A percentile compares a stretch with the other conserved stretches of the same genome.
These are phyloP conservation scores for Zostera marina DNA, from an alignment of 116 monocot species.

Conservation along the genomic window DNA sequence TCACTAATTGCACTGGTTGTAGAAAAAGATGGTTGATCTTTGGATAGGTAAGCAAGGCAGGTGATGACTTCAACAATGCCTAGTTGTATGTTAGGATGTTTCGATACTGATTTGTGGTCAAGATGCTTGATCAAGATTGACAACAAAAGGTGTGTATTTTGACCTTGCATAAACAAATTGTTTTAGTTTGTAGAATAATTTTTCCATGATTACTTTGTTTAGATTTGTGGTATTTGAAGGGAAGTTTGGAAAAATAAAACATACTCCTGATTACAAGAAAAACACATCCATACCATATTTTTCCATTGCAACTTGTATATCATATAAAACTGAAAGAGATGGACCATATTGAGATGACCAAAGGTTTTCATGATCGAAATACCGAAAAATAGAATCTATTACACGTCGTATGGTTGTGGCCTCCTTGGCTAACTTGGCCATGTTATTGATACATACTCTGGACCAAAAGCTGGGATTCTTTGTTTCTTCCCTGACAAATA, in stretches of 20 bases:
- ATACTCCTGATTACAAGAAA: background rate
- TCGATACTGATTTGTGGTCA: conserved; percentile 63
- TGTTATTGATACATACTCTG: conserved; percentile 75
- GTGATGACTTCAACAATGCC: conserved; percentile 60
- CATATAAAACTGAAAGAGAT: conserved; percentile 53
- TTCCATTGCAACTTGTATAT: conserved; percentile 59
- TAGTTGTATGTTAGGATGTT: conserved; percentile 61
- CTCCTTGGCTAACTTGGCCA: conserved; percentile 81
- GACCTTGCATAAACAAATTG: conserved; percentile 30
- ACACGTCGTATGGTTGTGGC: conserved; percentile 79
- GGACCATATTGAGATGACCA: conserved; percentile 60
- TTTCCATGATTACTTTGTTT: background rate
- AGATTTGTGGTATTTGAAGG: background rate
- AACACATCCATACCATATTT: conserved; percentile 52
- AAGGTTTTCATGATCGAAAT: conserved; percentile 52
- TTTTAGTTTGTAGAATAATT: background rate
- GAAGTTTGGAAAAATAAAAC: background rate
- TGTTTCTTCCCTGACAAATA: conserved; percentile 48
- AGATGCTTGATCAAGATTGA: conserved; percentile 86
- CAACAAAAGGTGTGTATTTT: conserved; percentile 54
- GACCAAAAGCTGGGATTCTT: conserved; percentile 70
- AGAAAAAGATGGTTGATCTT: conserved; percentile 43
- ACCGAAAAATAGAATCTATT: conserved; percentile 73
- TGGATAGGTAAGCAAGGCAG: conserved; percentile 40
- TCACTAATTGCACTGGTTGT: conserved; percentile 54